A percentile compares a stretch with the other conserved stretches of the same genome.
These are phyloP conservation scores for Oxytropis ochrocephala DNA, from an alignment of 306 rosid genomes.

Conservation along the genomic window DNA sequence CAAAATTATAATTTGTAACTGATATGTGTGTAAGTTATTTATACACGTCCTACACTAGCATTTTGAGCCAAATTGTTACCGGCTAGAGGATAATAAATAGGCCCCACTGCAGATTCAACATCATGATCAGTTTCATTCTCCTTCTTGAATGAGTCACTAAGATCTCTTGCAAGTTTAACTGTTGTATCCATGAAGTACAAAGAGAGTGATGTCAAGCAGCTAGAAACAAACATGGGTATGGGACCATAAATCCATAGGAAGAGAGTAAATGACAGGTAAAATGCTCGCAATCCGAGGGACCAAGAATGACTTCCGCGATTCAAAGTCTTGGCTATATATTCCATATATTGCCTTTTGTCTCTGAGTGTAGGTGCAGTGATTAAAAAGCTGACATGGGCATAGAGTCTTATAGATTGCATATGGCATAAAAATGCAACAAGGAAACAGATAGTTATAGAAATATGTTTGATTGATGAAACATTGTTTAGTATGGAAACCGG, in stretches of 20 bases:
- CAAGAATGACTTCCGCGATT: conserved; percentile 70
- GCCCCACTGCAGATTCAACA: conserved; percentile 35
- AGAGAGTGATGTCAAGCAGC: conserved; percentile 43
- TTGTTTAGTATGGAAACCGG: conserved; percentile 12
- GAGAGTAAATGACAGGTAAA: conserved; percentile 76
- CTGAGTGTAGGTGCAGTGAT: conserved; percentile 64
- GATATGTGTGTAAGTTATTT: background rate
- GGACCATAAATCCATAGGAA: conserved; percentile 91
- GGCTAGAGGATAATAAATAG: conserved; percentile 1
- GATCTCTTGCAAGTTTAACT: conserved; percentile 48
- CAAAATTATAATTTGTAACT: background rate
- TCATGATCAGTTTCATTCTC: conserved; percentile 19
- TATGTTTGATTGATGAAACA: conserved; percentile 44
- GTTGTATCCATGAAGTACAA: conserved; percentile 82
- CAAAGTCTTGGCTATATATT: conserved; percentile 52
- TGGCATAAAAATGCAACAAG: conserved; percentile 84
- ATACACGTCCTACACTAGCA: background rate
- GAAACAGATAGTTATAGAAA: conserved; percentile 63
- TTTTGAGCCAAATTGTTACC: background rate
- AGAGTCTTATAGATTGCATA: conserved; percentile 77
- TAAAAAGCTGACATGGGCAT: conserved; percentile 78
- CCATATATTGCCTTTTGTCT: conserved; percentile 37
- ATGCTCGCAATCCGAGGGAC: conserved; percentile 80
- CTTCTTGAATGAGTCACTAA: conserved; percentile 41
- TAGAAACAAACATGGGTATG: conserved; percentile 68